Base-by-base conservation (phyloP, 768 basidiomycete species). In the Cubamyces lactineus region DNA sequence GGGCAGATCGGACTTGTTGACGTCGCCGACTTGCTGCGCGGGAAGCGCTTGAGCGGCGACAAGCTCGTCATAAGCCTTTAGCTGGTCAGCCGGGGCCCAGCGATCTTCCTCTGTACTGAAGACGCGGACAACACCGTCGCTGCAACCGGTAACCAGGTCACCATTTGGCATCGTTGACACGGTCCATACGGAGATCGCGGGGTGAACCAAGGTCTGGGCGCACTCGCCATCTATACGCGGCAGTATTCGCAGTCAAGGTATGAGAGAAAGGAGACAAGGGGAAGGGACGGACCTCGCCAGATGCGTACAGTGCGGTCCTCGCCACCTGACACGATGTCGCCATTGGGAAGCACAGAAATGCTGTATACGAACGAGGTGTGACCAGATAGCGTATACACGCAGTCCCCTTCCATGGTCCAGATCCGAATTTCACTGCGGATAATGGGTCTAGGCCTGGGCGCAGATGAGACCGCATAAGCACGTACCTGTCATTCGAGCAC, bases 351-450 rank as follows among this genome's bases (percentile, higher is more conserved):
- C 19, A 92, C 84, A 0, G 91, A 84, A 15, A 99, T 74, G 59
- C 91, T 89, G 77, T 98, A 99, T 15, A 98, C 94, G 73, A 98
- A 99, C 21, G 95, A 97, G 1, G 95, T 96, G 73, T 98, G 97
- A 1, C 95, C 97, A 4, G 91, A 88, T n/a, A 98, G 76, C 0
- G 87, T 85, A 70, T 89, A 88, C 56, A 89, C 79, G 48, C 82
- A 70, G 72, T 91, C 92, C 59, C 93, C 91, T 56, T 85, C 88
- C 43, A 94, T 80, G 13, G 92, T 89, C 92, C 96, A 99, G 19
- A 97, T 86, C 50, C 88, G 91, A 65, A 99, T 91, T 75, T 95
- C 89, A 66, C 96, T 97, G 57, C 42, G 59, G 54, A 55, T 28
- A 40, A 42, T 5, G 57, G 49, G 45, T 59, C 46, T 61, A 46